phyloP scores from a whole-genome alignment of 2,329 filamentous ascomycete species.

The Aspergillus pseudoglaucus region DNA sequence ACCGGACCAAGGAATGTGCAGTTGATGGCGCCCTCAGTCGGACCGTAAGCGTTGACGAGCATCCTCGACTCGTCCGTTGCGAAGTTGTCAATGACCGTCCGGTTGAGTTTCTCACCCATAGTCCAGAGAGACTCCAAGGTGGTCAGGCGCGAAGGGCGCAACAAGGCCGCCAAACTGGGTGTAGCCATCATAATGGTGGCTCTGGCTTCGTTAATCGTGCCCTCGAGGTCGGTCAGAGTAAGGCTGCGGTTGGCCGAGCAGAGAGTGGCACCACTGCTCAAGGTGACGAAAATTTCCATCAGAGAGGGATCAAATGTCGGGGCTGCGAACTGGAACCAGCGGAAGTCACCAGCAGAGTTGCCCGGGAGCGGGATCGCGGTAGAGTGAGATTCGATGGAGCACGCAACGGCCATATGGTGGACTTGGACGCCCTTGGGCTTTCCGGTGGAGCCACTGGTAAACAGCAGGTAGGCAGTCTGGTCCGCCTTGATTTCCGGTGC shows the following conservation, averaged over 20 bases:
- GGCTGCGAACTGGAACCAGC: conserved; percentile 35
- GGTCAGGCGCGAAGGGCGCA: conserved; percentile 20
- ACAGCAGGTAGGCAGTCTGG: conserved; percentile 27
- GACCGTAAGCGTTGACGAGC: conserved; percentile 30
- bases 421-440: conserved; percentile 29
- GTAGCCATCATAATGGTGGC: conserved; percentile 36
- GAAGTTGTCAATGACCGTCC: conserved; percentile 28
- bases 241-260: conserved; percentile 26
- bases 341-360: conserved; percentile 14
- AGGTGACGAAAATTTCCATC: conserved; percentile 26
- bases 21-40: conserved; percentile 27
- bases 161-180: conserved; percentile 31
- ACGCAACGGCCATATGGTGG: conserved; percentile 23
- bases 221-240: conserved; percentile 23
- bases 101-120: conserved; percentile 30
- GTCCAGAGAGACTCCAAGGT: conserved; percentile 26
- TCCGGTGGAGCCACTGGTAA: conserved; percentile 31
- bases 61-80: conserved; percentile 6
- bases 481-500: conserved; percentile 10
- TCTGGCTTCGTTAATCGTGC: conserved; percentile 19
- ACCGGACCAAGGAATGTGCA: conserved; percentile 20
- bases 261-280: conserved; percentile 27
- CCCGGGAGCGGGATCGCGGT: conserved; percentile 18
- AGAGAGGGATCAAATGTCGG: conserved; percentile 29
- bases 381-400: conserved; percentile 26